Conservation (phyloP, 345 rosid genomes). For the Eucalyptus albens region DNA sequence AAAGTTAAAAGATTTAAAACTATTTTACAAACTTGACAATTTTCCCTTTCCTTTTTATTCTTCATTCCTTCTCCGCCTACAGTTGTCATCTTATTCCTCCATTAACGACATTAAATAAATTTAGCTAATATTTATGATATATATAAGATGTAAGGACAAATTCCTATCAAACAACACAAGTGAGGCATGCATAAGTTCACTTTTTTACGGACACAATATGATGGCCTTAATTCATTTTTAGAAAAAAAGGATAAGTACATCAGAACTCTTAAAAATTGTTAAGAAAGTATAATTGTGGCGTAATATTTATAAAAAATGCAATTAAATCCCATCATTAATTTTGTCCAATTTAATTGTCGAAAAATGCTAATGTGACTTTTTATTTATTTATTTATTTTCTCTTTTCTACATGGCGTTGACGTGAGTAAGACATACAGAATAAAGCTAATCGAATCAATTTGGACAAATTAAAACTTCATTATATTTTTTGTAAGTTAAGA, state of each 20-base stretch:
- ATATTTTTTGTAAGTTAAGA: accelerated
- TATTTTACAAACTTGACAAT: no score
- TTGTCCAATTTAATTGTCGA: no score
- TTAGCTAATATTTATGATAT: neutral
- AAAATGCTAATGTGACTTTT: neutral
- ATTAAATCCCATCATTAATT: no score
- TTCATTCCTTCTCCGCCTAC: neutral
- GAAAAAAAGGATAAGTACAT: accelerated
- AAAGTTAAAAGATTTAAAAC: no score
- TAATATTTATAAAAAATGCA: no score
- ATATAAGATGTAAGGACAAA: neutral
- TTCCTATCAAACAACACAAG: neutral
- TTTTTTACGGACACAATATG: accelerated
- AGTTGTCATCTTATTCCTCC: neutral
- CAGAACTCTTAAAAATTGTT: no score
- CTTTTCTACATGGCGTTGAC: accelerated
- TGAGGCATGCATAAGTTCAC: neutral
- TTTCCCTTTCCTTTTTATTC: neutral
- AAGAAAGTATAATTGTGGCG: no score
- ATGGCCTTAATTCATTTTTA: neutral
- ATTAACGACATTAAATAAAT: neutral
- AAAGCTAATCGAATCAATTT: no score
- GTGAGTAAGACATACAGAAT: accelerated
- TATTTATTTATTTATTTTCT: no score
- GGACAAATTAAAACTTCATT: no score